Evolutionary conservation across 23 red algal genomes (phyloP), one percentile per base, ranked within the genome.

Genomic region (Gracilaria vermiculophylla): DNA sequence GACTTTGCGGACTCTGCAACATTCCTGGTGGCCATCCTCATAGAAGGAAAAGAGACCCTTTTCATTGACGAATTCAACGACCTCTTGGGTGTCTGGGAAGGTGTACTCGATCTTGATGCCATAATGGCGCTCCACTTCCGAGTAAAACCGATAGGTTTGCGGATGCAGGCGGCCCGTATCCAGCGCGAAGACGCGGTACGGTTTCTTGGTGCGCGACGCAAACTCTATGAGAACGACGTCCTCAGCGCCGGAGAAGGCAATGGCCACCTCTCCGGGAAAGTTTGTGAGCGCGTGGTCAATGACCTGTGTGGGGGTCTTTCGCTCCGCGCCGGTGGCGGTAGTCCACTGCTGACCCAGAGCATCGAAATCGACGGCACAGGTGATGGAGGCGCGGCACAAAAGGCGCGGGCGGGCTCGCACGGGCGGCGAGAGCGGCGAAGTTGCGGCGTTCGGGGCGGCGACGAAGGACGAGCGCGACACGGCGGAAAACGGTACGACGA

Each of bases 31-130:
- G 10, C 97, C 97, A 47, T 99, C 97, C 44, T 92, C 83, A 81
- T 96, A 96, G 60, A 99, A 99, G 34, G 93, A 96, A 74, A 99
- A 99, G 20, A 99, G 50, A 29, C 97, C 97, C 85, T 99, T 99
- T 50, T 93, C 90, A 40, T 91, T 94, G 37, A 99, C 97, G 7
- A 99, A 85, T 5, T 73, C 79, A 23, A 89, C 77, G 15, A 99
- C 89, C 92, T 95, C 97, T 17, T 62, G 33, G 4, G 84, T 69
- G 23, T 99, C 92, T 5, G 92, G 92, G 73, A 95, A 99, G 27
- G 87, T 92, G 69, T 99, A 99, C 64, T 99, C 97, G 70, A 99
- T 99, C 35, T 83, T 73, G 60, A 99, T 93, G 14, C 83, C 90
- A 62, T 96, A 99, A 78, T 99, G 94, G 24, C 89, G 69, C 79